These are phyloP conservation scores for Melampsora americana DNA, from an alignment of 1,284 basidiomycete species.

Conservation along the genomic window DNA sequence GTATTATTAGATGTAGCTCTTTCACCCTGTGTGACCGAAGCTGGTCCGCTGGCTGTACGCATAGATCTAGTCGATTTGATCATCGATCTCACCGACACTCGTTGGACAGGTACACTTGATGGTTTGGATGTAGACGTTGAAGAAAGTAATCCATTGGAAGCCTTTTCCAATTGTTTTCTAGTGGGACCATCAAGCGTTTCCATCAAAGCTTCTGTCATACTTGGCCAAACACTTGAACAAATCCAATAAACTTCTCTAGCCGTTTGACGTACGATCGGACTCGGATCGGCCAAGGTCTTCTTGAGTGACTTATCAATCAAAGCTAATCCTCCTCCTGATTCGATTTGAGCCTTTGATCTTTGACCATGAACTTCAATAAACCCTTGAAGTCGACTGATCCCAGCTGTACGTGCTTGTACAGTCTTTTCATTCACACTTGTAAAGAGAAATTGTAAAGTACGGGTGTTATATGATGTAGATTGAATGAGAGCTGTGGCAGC, in stretches of 20 bases:
- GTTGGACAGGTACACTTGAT: slow-evolving; percentile 27
- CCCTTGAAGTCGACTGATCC: slow-evolving; percentile 53
- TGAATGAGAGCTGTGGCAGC: slow-evolving; percentile 68
- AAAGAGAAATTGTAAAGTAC: slow-evolving; percentile 71
- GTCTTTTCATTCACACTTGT: slow-evolving; percentile 71
- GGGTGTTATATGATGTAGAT: slow-evolving; percentile 69
- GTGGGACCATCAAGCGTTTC: slow-evolving; percentile 67
- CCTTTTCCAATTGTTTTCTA: slow-evolving; percentile 78
- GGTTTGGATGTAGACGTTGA: slow-evolving; percentile 54
- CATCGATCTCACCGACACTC: slow-evolving; percentile 32
- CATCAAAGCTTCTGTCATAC: slow-evolving; percentile 65
- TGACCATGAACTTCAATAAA: slow-evolving; percentile 53
- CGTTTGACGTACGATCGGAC: slow-evolving; percentile 71
- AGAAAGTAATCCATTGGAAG: slow-evolving; percentile 64
- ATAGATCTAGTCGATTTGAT: slow-evolving; percentile 35
- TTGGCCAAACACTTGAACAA: slow-evolving; percentile 72
- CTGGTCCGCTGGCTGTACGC: not conserved
- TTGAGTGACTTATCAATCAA: slow-evolving; percentile 68
- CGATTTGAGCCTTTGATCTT: slow-evolving; percentile 50
- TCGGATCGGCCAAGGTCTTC: slow-evolving; percentile 72
- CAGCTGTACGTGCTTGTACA: slow-evolving; percentile 71
- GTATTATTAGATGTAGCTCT: slow-evolving; percentile 43
- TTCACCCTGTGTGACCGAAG: slow-evolving; percentile 42
- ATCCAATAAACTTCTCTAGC: slow-evolving; percentile 76
- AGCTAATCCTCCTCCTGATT: slow-evolving; percentile 62